A percentile compares a stretch with the other conserved stretches of the same genome.
Evolutionary conservation across 164 flowering plant genomes (phyloP).

Genomic region (Liquidambar formosana): DNA sequence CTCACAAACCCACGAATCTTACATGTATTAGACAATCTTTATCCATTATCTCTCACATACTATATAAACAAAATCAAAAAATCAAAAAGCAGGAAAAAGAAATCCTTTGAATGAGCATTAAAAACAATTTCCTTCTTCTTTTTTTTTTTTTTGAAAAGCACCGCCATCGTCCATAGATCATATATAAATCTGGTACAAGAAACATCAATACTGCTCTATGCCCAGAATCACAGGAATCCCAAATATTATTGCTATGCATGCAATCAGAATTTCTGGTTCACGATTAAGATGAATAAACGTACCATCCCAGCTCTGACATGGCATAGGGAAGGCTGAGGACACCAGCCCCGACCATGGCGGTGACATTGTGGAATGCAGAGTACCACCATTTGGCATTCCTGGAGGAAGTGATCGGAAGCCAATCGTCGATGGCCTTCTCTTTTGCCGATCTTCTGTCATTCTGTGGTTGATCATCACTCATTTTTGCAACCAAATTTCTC

Average conservation of each 20-base stretch:
- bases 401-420: conserved; percentile 54
- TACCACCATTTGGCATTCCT: conserved; percentile 59
- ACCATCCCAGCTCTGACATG: conserved; percentile 62
- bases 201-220: too few relatives aligned
- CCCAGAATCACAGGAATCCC: neutral
- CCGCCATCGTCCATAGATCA: too few relatives aligned
- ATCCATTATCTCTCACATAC: too few relatives aligned
- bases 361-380: conserved; percentile 63
- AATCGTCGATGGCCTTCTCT: conserved; percentile 41
- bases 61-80: too few relatives aligned
- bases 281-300: neutral
- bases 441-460: neutral
- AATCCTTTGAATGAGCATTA: too few relatives aligned
- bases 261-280: neutral
- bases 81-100: too few relatives aligned
- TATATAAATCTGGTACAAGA: too few relatives aligned
- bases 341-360: conserved; percentile 60
- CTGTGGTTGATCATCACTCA: neutral
- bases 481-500: too few relatives aligned
- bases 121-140: too few relatives aligned
- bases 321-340: conserved; percentile 59
- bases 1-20: too few relatives aligned
- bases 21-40: too few relatives aligned
- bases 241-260: neutral
- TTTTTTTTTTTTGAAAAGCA: too few relatives aligned